Conservation (phyloP, 2,329 filamentous ascomycete species). For the Arthrobotrys megalospora region DNA sequence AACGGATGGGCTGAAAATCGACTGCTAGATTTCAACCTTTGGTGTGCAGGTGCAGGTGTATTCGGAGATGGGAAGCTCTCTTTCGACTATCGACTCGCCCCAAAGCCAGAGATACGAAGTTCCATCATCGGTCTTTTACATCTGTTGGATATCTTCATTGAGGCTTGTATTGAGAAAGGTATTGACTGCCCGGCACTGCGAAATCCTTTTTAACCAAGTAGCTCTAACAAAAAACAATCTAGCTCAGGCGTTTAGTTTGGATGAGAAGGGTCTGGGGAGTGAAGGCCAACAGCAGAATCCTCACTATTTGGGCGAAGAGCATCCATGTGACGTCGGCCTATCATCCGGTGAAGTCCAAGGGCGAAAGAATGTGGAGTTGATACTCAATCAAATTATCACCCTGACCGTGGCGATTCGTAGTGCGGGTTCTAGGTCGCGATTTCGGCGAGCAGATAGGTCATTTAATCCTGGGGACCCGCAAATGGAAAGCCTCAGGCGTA, state of each 20-base stretch:
- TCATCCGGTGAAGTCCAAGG: slow-evolving; percentile 3
- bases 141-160: slow-evolving; percentile 31
- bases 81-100: slow-evolving; percentile 27
- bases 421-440: slow-evolving; percentile 11
- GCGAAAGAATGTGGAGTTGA: slow-evolving; percentile 30
- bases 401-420: slow-evolving; percentile 36
- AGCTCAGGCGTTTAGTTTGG: no score
- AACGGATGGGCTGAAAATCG: slow-evolving; percentile 47
- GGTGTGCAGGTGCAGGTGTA: slow-evolving; percentile 38
- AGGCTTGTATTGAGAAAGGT: slow-evolving; percentile 24
- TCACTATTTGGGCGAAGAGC: no score
- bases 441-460: slow-evolving; percentile 20
- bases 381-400: slow-evolving; percentile 29
- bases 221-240: no score
- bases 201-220: no score
- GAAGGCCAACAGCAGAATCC: no score
- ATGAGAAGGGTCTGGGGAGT: no score
- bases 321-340: background rate
- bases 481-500: background rate
- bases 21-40: slow-evolving; percentile 41
- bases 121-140: slow-evolving; percentile 11
- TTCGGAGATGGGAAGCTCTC: slow-evolving; percentile 31
- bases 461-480: background rate
- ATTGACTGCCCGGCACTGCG: background rate
- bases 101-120: slow-evolving; percentile 24